Conservation (phyloP, 768 basidiomycete species). For the Crucibulum laeve region DNA sequence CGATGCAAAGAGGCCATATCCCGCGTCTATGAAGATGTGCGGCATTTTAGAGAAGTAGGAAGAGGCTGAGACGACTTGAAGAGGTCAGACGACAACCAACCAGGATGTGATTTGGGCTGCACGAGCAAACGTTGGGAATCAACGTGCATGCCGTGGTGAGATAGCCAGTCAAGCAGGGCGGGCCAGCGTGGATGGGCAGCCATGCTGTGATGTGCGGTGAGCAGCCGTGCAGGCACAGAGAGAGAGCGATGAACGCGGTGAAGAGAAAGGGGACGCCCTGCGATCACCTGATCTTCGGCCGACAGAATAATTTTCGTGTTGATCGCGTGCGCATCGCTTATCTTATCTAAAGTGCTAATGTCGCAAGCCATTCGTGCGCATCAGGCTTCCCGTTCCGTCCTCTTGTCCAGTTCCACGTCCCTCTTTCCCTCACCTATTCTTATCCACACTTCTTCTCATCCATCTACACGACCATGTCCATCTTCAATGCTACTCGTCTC, state of each 20-base stretch:
- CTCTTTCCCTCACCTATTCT: constrained; percentile 2
- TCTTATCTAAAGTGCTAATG: no score
- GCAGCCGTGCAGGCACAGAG: no score
- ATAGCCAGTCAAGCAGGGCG: constrained; percentile 49
- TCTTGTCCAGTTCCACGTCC: not conserved
- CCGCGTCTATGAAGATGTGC: constrained; percentile 41
- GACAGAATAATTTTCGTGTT: no score
- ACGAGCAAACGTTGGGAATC: constrained; percentile 38
- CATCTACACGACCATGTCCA: constrained; percentile 46
- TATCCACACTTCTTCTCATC: constrained; percentile 1
- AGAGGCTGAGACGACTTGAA: constrained; percentile 3
- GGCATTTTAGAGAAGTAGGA: no score
- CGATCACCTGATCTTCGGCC: no score
- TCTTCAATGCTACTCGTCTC: constrained; percentile 80
- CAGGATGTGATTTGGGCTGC: constrained; percentile 45
- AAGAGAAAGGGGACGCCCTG: no score
- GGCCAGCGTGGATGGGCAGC: constrained; percentile 36
- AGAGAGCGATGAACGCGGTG: no score
- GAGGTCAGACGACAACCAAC: constrained; percentile 30
- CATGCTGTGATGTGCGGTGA: not conserved
- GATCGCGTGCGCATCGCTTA: no score
- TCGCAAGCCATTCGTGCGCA: not conserved
- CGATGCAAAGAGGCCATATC: constrained; percentile 65
- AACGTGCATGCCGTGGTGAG: constrained; percentile 40
- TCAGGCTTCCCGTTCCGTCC: not conserved